These are phyloP conservation scores for Backusella psychrophila DNA, from an alignment of 192 early-diverging fungal genomes.

Conservation along the genomic window DNA sequence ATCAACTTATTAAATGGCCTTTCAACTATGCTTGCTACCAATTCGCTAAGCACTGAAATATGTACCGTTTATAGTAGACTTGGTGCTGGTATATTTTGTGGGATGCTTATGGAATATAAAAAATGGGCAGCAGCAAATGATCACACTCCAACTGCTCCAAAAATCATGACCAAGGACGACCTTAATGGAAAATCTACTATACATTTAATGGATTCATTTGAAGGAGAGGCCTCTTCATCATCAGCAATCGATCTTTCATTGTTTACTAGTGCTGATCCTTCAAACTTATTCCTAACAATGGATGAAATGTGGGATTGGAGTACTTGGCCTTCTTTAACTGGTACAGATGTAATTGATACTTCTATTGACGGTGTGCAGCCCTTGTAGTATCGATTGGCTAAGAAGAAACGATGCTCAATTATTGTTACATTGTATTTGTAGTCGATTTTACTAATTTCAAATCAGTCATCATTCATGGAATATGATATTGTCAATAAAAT, in stretches of 20 bases:
- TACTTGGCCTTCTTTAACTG: not conserved
- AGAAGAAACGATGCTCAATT: no score
- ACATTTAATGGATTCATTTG: not conserved
- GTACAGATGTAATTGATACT: not conserved
- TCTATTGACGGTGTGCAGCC: not conserved
- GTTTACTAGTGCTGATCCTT: not conserved
- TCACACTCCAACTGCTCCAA: not conserved
- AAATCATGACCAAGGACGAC: not conserved
- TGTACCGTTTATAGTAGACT: conserved; percentile 16
- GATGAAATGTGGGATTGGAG: not conserved
- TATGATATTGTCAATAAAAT: no score
- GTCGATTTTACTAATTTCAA: no score
- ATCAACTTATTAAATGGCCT: conserved; percentile 2
- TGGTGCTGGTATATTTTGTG: conserved; percentile 16
- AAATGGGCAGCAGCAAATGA: conserved; percentile 5
- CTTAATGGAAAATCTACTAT: not conserved
- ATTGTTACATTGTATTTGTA: not conserved
- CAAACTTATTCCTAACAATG: not conserved
- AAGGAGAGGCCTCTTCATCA: not conserved
- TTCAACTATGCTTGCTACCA: not conserved
- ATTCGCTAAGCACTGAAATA: not conserved
- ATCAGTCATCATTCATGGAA: no score
- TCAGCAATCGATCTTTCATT: not conserved
- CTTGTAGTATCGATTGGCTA: not conserved
- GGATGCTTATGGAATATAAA: conserved; percentile 15